Evolutionary conservation across 2,329 filamentous ascomycete species (phyloP).

Genomic region (Cladophialophora chaetospira): DNA sequence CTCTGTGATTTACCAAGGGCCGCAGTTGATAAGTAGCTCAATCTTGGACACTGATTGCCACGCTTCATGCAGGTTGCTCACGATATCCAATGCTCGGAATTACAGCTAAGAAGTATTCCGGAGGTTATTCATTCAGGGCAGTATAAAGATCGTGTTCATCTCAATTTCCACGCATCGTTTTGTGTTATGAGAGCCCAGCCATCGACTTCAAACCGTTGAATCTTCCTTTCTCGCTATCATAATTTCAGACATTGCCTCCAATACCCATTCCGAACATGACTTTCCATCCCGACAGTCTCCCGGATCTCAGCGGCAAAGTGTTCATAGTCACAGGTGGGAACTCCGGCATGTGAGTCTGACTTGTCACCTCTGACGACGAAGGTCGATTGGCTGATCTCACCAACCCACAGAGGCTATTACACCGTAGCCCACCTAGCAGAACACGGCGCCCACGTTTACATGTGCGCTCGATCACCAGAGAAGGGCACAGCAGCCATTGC

Average conservation of each 20-base stretch:
- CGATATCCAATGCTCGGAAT: too few relatives aligned
- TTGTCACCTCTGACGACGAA: constrained; percentile 5
- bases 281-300: constrained; percentile 34
- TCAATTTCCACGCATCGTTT: constrained; percentile 1
- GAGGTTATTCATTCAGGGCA: too few relatives aligned
- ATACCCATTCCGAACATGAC: constrained; percentile 2
- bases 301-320: constrained; percentile 44
- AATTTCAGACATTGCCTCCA: constrained; percentile 4
- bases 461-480: constrained; percentile 44
- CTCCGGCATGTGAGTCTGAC: constrained; percentile 13
- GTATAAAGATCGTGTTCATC: not conserved
- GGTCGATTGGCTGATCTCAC: constrained; percentile 1
- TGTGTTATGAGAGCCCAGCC: not conserved
- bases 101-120: too few relatives aligned
- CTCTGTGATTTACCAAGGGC: too few relatives aligned
- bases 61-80: constrained; percentile 1
- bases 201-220: not conserved
- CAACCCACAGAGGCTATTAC: constrained; percentile 43
- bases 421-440: constrained; percentile 47
- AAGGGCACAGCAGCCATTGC: constrained; percentile 40
- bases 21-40: too few relatives aligned
- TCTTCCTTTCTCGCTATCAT: not conserved
- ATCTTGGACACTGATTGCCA: too few relatives aligned
- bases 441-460: constrained; percentile 49
- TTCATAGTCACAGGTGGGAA: constrained; percentile 49